Conservation (phyloP, 1,139 yeast species). For the Kodamaea alishanica region DNA sequence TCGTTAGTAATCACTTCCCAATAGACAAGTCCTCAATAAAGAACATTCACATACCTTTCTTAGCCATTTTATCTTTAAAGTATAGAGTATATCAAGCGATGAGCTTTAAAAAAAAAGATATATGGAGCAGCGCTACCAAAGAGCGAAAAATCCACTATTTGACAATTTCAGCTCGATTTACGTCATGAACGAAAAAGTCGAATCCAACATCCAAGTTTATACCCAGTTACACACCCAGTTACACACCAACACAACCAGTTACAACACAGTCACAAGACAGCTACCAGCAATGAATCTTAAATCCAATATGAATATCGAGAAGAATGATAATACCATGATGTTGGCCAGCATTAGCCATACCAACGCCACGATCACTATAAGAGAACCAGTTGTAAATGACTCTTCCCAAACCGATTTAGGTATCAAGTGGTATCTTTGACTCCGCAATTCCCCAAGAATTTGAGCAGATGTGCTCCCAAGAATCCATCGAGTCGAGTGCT, state of each 20-base stretch:
- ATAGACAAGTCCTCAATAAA: too few species aligned
- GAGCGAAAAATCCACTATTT: neutral
- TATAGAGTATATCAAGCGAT: too few species aligned
- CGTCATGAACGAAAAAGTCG: neutral
- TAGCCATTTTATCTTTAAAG: constrained; percentile 23
- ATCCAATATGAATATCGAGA: neutral
- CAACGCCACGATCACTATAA: too few species aligned
- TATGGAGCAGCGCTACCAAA: neutral
- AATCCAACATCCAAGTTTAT: neutral
- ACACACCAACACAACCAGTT: neutral
- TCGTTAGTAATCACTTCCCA: constrained; percentile 16
- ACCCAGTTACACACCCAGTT: too few species aligned
- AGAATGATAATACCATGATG: neutral
- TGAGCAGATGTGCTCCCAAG: too few species aligned
- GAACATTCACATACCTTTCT: constrained; percentile 25
- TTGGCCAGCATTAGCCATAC: neutral
- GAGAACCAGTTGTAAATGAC: too few species aligned
- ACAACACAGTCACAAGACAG: neutral
- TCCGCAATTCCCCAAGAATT: constrained; percentile 12
- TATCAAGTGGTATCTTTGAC: constrained; percentile 22
- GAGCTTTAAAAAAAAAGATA: constrained; percentile 2
- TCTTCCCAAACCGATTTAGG: constrained; percentile 12
- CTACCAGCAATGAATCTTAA: constrained; percentile 1
- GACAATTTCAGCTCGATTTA: constrained; percentile 5
- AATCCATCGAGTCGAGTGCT: too few species aligned